A percentile compares a stretch with the other conserved stretches of the same genome.
Conservation (phyloP, 805 yeast species). For the Candida anglica region DNA sequence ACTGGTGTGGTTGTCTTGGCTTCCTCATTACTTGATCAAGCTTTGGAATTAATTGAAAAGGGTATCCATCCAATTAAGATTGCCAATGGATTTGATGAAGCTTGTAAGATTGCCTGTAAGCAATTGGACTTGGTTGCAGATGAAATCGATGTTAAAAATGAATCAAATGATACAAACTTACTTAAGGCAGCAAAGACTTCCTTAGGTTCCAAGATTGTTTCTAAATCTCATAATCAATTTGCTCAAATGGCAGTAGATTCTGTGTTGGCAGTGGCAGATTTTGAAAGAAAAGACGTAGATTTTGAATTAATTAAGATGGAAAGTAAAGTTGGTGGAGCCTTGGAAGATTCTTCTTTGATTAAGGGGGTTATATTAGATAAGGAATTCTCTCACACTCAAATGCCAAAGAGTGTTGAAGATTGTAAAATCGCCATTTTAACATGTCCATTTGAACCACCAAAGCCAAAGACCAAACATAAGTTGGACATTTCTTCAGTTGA, state of each 20-base stretch:
- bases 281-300: constrained; percentile 90
- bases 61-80: constrained; percentile 97
- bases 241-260: constrained; percentile 98
- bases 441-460: constrained; percentile 99
- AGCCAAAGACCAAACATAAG: constrained; percentile 98
- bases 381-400: constrained; percentile 97
- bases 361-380: constrained; percentile 93
- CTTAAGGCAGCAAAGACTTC: constrained; percentile 93
- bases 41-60: constrained; percentile 87
- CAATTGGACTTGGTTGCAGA: constrained; percentile 77
- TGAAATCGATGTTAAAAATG: constrained; percentile 48
- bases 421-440: constrained; percentile 93
- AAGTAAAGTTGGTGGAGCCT: constrained; percentile 92
- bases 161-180: constrained; percentile 51
- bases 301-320: constrained; percentile 94
- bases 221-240: constrained; percentile 88
- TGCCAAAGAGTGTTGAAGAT: constrained; percentile 77
- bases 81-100: constrained; percentile 96
- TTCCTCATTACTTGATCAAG: constrained; percentile 90
- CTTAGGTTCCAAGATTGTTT: constrained; percentile 91
- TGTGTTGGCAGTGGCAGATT: constrained; percentile 86
- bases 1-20: constrained; percentile 98
- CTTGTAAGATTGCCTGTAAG: constrained; percentile 83
- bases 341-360: constrained; percentile 79
- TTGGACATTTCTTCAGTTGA: constrained; percentile 90